phyloP scores from a whole-genome alignment of 305 asterid species.

The Fraxinus velutina region DNA sequence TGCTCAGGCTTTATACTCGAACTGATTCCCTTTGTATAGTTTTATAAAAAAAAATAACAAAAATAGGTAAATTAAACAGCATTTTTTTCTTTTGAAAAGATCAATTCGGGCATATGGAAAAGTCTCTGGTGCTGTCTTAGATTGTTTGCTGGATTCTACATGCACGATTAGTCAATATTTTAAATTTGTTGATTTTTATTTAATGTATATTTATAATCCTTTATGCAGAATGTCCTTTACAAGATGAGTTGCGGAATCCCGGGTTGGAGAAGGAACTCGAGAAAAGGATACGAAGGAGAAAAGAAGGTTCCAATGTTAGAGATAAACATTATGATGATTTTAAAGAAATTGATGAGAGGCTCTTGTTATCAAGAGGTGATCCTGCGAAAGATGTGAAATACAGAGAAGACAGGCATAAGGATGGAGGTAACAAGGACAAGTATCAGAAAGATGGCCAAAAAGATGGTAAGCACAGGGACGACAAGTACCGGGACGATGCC shows the following conservation, averaged over 20 bases:
- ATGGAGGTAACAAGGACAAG: not conserved
- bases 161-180: not conserved
- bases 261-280: constrained; percentile 63
- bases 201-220: not conserved
- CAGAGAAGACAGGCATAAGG: constrained; percentile 63
- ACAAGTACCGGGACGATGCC: constrained; percentile 53
- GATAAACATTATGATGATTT: constrained; percentile 28
- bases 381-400: constrained; percentile 59
- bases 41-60: too few species aligned
- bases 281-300: constrained; percentile 52
- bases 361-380: constrained; percentile 55
- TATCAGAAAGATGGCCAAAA: not conserved
- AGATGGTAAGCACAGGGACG: constrained; percentile 30
- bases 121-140: not conserved
- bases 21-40: not conserved
- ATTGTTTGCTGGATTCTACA: not conserved
- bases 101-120: not conserved
- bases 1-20: not conserved
- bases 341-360: constrained; percentile 39
- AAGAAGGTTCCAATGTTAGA: constrained; percentile 62
- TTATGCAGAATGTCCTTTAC: constrained; percentile 44
- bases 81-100: not conserved
- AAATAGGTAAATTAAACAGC: not conserved
- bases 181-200: constrained; percentile 15
- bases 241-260: constrained; percentile 46